Conservation (phyloP, 805 yeast species). For the Kuraishia borneana region DNA sequence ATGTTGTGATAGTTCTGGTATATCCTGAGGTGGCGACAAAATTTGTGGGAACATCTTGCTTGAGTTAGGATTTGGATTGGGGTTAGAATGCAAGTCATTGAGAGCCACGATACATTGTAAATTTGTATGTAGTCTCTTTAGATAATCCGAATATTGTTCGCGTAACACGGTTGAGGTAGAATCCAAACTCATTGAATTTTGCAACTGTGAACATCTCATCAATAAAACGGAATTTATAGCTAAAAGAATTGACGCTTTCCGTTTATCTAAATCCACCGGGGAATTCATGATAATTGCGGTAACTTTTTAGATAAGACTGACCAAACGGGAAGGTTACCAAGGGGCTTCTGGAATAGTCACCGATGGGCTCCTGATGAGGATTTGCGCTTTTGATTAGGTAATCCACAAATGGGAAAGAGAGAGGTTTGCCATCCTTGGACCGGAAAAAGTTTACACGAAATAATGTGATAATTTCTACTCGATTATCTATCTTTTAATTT, state of each 20-base stretch:
- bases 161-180: constrained; percentile 10
- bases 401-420: too few species aligned
- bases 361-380: too few species aligned
- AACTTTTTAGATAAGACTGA: too few species aligned
- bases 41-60: constrained; percentile 29
- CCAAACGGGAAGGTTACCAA: too few species aligned
- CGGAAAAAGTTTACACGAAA: too few species aligned
- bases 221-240: constrained; percentile 22
- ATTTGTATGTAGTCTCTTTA: constrained; percentile 24
- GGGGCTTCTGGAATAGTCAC: too few species aligned
- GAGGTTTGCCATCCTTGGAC: too few species aligned
- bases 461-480: too few species aligned
- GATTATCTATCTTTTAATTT: too few species aligned
- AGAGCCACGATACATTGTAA: constrained; percentile 24
- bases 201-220: constrained; percentile 18
- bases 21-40: constrained; percentile 41
- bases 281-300: too few species aligned
- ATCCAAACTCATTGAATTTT: constrained; percentile 12
- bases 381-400: too few species aligned
- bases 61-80: constrained; percentile 13
- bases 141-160: constrained; percentile 19
- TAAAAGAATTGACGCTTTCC: constrained; percentile 20
- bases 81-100: constrained; percentile 20
- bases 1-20: constrained; percentile 38
- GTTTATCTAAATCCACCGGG: constrained; percentile 19